These are phyloP conservation scores for Hypoxylon sp. DNA, from an alignment of 2,329 filamentous ascomycete species.

Conservation along the genomic window DNA sequence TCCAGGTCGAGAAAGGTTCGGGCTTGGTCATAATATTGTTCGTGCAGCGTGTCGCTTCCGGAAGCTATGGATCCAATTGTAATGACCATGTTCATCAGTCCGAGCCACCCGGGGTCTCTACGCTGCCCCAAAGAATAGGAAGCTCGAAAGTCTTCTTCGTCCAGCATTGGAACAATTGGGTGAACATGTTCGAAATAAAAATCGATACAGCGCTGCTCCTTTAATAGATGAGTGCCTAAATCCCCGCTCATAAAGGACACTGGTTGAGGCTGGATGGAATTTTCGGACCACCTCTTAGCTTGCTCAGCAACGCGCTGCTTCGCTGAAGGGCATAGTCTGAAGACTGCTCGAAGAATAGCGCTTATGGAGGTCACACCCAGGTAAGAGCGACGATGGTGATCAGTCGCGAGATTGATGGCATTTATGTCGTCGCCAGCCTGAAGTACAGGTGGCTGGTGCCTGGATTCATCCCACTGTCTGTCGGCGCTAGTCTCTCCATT, in stretches of 20 bases:
- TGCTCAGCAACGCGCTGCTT: constrained; percentile 42
- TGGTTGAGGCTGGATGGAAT: constrained; percentile 28
- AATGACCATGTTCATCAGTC: constrained; percentile 41
- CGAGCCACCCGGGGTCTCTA: constrained; percentile 40
- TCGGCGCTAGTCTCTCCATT: constrained; percentile 40
- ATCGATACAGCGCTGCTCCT: constrained; percentile 43
- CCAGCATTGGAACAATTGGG: constrained; percentile 41
- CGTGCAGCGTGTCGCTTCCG: constrained; percentile 40
- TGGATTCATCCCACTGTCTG: constrained; percentile 42
- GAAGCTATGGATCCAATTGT: constrained; percentile 43
- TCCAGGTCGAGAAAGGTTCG: constrained; percentile 39
- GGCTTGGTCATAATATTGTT: constrained; percentile 42
- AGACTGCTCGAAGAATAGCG: constrained; percentile 39
- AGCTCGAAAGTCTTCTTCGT: constrained; percentile 39
- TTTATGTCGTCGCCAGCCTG: constrained; percentile 42
- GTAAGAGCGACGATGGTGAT: constrained; percentile 41
- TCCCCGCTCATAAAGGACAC: constrained; percentile 34
- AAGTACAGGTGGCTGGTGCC: constrained; percentile 36
- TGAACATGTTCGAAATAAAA: constrained; percentile 44
- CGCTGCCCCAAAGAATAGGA: constrained; percentile 34
- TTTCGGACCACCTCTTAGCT: constrained; percentile 39
- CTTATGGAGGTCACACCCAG: constrained; percentile 41
- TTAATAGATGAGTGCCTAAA: constrained; percentile 29
- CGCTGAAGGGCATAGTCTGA: constrained; percentile 39
- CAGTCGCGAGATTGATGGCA: constrained; percentile 42